Conservation (phyloP, 169 alveolate genomes). For the Eimeria praecox region DNA sequence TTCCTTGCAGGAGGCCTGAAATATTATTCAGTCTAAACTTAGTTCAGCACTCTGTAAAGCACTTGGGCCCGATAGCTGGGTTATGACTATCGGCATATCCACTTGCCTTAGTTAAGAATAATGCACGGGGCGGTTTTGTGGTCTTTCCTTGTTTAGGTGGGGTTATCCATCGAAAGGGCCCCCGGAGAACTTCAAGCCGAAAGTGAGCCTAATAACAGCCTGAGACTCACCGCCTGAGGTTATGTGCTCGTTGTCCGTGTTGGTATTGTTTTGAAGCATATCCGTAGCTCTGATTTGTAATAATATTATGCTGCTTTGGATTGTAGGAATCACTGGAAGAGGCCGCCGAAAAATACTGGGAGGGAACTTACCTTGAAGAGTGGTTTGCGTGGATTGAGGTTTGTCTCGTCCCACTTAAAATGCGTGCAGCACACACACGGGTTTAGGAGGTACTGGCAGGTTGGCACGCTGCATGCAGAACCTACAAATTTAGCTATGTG, state of each 20-base stretch:
- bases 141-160: conserved; percentile 35
- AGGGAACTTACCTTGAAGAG: conserved; percentile 71
- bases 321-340: conserved; percentile 52
- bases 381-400: conserved; percentile 77
- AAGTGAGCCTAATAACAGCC: neutral
- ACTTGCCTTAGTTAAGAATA: too few species aligned
- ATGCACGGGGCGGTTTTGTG: too few species aligned
- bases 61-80: neutral
- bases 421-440: neutral
- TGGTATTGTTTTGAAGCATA: neutral
- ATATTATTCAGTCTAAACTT: neutral
- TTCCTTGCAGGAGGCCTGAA: neutral
- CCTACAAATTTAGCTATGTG: neutral
- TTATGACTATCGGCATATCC: neutral
- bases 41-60: neutral
- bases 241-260: neutral
- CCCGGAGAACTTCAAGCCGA: conserved; percentile 39
- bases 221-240: neutral
- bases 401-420: neutral
- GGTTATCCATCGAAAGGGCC: conserved; percentile 79
- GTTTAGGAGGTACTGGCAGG: neutral
- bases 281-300: neutral
- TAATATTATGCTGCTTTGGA: neutral
- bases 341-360: conserved; percentile 76
- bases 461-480: neutral